phyloP scores from a whole-genome alignment of 352 stramenopile genomes.

The Pythium guiyangense region DNA sequence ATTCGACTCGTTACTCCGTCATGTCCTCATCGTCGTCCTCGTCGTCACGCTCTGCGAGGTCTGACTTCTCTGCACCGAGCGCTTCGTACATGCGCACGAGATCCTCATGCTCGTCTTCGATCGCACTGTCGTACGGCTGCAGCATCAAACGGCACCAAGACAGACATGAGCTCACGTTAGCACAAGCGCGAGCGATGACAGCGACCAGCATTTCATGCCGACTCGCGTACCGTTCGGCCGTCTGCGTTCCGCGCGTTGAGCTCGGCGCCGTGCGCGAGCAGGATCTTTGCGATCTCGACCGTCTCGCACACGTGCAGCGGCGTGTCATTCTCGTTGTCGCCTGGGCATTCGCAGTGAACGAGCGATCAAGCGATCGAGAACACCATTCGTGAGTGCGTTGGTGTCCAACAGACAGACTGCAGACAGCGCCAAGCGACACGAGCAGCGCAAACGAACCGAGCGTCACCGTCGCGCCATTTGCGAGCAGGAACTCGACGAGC shows the following conservation, averaged over 20 bases:
- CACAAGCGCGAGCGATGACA: background rate
- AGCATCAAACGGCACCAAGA: background rate
- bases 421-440: background rate
- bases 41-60: slow-evolving; percentile 21
- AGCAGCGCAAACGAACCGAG: slow-evolving; percentile 22
- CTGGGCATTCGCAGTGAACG: slow-evolving; percentile 8
- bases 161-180: background rate
- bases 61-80: slow-evolving; percentile 46
- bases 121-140: slow-evolving; percentile 53
- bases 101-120: slow-evolving; percentile 58
- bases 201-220: background rate
- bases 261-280: slow-evolving; percentile 49
- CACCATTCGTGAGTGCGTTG: background rate
- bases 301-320: slow-evolving; percentile 62
- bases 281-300: slow-evolving; percentile 45
- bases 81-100: slow-evolving; percentile 42
- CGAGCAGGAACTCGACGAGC: slow-evolving; percentile 42
- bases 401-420: too few species aligned
- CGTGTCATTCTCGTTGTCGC: slow-evolving; percentile 62
- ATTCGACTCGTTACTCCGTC: slow-evolving; percentile 16
- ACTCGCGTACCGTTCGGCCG: slow-evolving; percentile 29
- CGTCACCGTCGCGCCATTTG: slow-evolving; percentile 31
- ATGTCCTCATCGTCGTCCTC: slow-evolving; percentile 24
- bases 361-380: too few species aligned
- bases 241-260: slow-evolving; percentile 64